Percentiles rank a stretch among this genome's conserved stretches.
Evolutionary conservation across 2,329 filamentous ascomycete species (phyloP).

Genomic region (Colletotrichum eleusines): DNA sequence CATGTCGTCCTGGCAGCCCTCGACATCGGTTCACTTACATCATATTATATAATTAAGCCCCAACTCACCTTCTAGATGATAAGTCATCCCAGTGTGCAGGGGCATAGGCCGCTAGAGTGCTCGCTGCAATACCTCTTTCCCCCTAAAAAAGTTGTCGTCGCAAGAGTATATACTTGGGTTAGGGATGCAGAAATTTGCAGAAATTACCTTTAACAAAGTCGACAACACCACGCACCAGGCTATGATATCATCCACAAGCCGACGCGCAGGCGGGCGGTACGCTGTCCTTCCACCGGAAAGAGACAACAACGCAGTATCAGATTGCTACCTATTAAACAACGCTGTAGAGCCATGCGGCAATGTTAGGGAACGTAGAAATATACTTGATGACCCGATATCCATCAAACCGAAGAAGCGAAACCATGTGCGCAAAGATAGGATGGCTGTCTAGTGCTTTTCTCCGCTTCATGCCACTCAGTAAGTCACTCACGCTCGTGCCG

Average conservation of each 20-base stretch:
- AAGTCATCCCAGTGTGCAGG: not conserved
- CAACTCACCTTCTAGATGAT: not conserved
- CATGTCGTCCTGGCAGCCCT: not conserved
- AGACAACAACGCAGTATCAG: conserved; percentile 41
- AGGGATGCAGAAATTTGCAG: too few relatives aligned
- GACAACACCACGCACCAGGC: conserved; percentile 36
- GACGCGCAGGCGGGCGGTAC: conserved; percentile 37
- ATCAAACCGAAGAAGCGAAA: conserved; percentile 25
- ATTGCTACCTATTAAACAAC: conserved; percentile 42
- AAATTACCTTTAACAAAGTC: conserved; percentile 3
- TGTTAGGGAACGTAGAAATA: conserved; percentile 37
- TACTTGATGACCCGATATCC: conserved; percentile 35
- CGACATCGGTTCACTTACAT: not conserved
- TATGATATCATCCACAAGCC: conserved; percentile 35
- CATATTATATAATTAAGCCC: too few relatives aligned
- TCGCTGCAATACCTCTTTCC: not conserved
- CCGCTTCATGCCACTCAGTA: conserved; percentile 22
- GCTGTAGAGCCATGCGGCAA: conserved; percentile 32
- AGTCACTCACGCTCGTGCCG: conserved; percentile 25
- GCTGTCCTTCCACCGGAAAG: conserved; percentile 41
- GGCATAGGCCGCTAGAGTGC: not conserved
- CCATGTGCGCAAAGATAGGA: conserved; percentile 19
- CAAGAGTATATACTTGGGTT: not conserved
- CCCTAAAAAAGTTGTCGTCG: not conserved
- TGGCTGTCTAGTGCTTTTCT: conserved; percentile 38